Evolutionary conservation across 2,329 filamentous ascomycete species (phyloP), one percentile per base, ranked within the genome.

Genomic region (Trichoderma sp.): DNA sequence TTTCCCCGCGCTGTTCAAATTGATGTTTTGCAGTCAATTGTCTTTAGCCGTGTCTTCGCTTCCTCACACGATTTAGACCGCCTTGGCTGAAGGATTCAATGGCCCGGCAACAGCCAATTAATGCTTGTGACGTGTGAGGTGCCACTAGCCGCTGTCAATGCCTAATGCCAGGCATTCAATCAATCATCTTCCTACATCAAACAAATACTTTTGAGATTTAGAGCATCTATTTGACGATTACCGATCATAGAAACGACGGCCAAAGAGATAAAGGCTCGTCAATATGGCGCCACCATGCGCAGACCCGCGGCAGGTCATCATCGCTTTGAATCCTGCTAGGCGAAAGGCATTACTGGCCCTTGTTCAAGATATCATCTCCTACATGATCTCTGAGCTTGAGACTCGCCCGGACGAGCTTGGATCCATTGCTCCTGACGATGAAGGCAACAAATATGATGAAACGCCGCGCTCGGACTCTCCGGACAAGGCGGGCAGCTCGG

Each of bases 271-370:
- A 12, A 21, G 9, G 7, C n/a, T 21, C 51, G 32, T 62, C 64
- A 58, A 77, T 15, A 88, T 89, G 87, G 86, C 87, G 71, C 87
- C 87, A 67, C 81, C 86, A 65, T 86, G 84, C 70, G 83, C 82
- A 43, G 87, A 89, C 73, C 87, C 87, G 63, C 84, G 86, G 72
- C 86, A 87, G 75, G 79, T 89, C 69, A 83, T 87, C 79, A 84
- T 89, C 68, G 83, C 86, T 30, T 82, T 90, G 53, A 86, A 89
- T 74, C 82, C 82, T 32, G 84, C 85, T 32, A 83, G 84, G 58
- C 86, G 88, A 61, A 83, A 83, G 73, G 86, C 84, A 3, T 83
- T 89, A 36, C 84, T 86, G 71, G 80, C 80, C 62, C 84, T 90
- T 24, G 80, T 87, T 28, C 79, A 82, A 61, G 84, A 88, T 51